These are phyloP conservation scores for Allomyces macrogynus DNA, from an alignment of 192 early-diverging fungal genomes.

Conservation along the genomic window DNA sequence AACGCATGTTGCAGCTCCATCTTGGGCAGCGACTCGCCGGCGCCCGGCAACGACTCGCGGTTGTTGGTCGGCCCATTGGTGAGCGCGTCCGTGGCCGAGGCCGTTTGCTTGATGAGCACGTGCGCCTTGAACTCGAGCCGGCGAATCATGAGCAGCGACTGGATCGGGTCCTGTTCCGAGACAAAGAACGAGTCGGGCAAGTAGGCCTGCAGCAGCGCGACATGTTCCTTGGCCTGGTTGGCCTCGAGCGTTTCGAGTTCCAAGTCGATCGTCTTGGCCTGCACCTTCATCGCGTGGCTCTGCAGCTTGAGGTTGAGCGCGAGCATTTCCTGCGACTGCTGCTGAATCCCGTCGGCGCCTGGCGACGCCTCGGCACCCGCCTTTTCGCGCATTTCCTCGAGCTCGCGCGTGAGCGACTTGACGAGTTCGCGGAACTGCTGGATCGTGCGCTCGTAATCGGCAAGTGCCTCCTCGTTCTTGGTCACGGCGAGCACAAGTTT, in stretches of 20 bases:
- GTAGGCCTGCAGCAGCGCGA: conserved; percentile 45
- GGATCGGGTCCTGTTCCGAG: conserved; percentile 56
- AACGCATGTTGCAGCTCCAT: conserved; percentile 3
- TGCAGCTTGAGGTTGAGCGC: conserved; percentile 61
- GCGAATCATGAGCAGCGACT: conserved; percentile 51
- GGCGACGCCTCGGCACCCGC: background rate
- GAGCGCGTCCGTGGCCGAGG: background rate
- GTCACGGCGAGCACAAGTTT: background rate
- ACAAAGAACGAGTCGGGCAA: conserved; percentile 67
- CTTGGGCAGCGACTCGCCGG: conserved; percentile 7
- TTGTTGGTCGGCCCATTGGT: background rate
- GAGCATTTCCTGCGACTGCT: conserved; percentile 62
- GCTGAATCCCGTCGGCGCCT: conserved; percentile 10
- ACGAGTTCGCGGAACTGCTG: conserved; percentile 64
- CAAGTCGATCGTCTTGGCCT: conserved; percentile 76
- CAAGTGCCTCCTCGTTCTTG: conserved; percentile 50
- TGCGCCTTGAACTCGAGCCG: conserved; percentile 66
- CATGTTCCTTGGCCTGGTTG: conserved; percentile 53
- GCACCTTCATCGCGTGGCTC: conserved; percentile 54
- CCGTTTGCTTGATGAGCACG: conserved; percentile 16
- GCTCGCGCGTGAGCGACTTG: background rate
- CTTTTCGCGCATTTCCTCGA: background rate
- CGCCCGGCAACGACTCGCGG: conserved; percentile 6
- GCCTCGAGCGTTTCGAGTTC: conserved; percentile 75
- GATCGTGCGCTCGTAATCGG: conserved; percentile 70